A percentile compares a stretch with the other conserved stretches of the same genome.
Conservation (phyloP, 2,329 filamentous ascomycete species). For the Dothideomycetidae sp. region DNA sequence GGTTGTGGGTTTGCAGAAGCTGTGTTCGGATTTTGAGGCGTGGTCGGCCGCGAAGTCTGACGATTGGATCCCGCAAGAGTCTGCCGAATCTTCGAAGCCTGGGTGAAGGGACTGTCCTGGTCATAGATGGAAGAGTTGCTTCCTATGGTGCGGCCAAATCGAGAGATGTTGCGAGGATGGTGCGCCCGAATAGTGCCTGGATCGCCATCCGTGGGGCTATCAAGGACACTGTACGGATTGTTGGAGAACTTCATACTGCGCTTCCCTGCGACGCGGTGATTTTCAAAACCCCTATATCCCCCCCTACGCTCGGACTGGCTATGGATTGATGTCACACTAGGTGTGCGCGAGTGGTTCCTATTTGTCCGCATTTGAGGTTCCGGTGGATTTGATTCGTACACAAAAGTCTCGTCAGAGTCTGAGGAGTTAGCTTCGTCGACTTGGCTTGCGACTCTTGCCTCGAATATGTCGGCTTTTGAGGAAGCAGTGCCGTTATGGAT, state of each 20-base stretch:
- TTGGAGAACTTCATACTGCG: constrained; percentile 96
- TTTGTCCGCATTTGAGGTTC: constrained; percentile 48
- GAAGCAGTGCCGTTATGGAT: constrained; percentile 64
- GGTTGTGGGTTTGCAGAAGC: constrained; percentile 30
- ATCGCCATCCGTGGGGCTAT: constrained; percentile 27
- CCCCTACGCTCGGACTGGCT: constrained; percentile 51
- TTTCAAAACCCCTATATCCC: constrained; percentile 46
- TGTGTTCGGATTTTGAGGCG: constrained; percentile 43
- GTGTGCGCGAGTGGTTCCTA: constrained; percentile 83
- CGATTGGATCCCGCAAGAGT: constrained; percentile 41
- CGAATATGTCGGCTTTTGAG: constrained; percentile 95
- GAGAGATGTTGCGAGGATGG: constrained; percentile 67
- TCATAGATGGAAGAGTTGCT: constrained; percentile 59
- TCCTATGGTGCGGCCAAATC: constrained; percentile 56
- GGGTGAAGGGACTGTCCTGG: constrained; percentile 64
- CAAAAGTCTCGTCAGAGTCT: constrained; percentile 95
- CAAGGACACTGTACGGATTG: constrained; percentile 52
- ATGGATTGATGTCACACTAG: constrained; percentile 70
- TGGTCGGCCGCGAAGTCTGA: constrained; percentile 52
- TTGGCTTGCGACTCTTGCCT: constrained; percentile 88
- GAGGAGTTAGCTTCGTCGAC: constrained; percentile 94
- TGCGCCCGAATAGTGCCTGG: constrained; percentile 36
- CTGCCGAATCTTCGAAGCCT: constrained; percentile 50
- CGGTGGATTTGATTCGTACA: constrained; percentile 91
- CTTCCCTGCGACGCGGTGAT: constrained; percentile 54